Evolutionary conservation across 2,329 filamentous ascomycete genomes (phyloP).

Genomic region (Exophiala sp.): DNA sequence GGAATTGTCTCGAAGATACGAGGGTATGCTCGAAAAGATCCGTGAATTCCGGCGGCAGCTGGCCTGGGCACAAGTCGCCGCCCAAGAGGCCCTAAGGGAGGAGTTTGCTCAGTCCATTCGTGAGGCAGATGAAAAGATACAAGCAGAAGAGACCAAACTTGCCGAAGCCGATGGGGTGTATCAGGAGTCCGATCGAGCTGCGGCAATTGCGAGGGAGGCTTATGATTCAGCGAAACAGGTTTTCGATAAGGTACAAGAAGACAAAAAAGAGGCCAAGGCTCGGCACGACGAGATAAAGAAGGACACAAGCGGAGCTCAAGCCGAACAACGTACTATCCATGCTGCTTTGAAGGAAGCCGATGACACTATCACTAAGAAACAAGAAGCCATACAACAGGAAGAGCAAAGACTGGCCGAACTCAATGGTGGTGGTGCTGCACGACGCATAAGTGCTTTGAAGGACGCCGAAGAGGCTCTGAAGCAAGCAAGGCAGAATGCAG

Average conservation of each 20-base stretch:
- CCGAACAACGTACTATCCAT: conserved; percentile 65
- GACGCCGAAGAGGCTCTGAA: conserved; percentile 52
- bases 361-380: conserved; percentile 50
- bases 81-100: conserved; percentile 59
- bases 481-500: conserved; percentile 43
- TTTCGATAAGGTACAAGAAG: conserved; percentile 45
- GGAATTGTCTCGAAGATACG: conserved; percentile 63
- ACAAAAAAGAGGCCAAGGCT: conserved; percentile 49
- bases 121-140: conserved; percentile 47
- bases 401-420: conserved; percentile 59
- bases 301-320: conserved; percentile 54
- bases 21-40: conserved; percentile 60
- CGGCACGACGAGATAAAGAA: conserved; percentile 53
- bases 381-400: conserved; percentile 44
- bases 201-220: conserved; percentile 37
- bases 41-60: conserved; percentile 62
- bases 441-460: conserved; percentile 59
- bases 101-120: conserved; percentile 36
- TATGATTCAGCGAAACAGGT: conserved; percentile 44
- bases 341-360: conserved; percentile 6
- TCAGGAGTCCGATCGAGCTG: conserved; percentile 32
- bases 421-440: conserved; percentile 66
- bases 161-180: conserved; percentile 46
- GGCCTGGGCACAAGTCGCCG: conserved; percentile 83
- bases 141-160: conserved; percentile 43